These are phyloP conservation scores for Fusarium succisae DNA, from an alignment of 2,329 filamentous ascomycete species.

Conservation along the genomic window DNA sequence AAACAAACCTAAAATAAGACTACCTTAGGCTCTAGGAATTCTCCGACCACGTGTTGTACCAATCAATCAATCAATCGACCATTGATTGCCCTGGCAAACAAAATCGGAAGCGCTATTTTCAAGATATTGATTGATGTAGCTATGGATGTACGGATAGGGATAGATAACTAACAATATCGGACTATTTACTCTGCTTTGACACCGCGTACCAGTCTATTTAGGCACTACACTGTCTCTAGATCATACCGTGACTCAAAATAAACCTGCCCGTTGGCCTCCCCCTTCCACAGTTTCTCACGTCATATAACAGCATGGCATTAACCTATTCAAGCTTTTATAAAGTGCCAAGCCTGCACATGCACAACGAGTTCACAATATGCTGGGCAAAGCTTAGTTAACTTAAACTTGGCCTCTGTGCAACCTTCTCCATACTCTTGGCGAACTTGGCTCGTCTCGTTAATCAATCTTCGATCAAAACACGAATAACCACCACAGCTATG, in stretches of 20 bases:
- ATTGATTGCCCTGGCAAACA: neutral
- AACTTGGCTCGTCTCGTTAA: conserved; percentile 3
- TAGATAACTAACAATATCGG: too few species aligned
- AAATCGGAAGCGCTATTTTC: neutral
- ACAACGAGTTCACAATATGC: conserved; percentile 25
- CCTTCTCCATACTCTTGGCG: conserved; percentile 36
- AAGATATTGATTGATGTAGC: neutral
- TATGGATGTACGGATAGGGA: too few species aligned
- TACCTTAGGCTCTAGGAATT: neutral
- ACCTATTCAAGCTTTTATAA: conserved; percentile 34
- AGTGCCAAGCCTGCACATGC: conserved; percentile 38
- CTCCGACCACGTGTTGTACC: neutral
- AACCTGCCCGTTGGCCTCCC: neutral
- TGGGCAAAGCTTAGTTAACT: conserved; percentile 44
- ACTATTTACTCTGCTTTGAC: neutral
- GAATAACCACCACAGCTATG: neutral
- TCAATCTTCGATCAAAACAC: neutral
- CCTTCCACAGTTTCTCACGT: conserved; percentile 2
- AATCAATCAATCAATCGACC: neutral
- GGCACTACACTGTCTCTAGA: neutral
- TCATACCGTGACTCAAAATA: neutral
- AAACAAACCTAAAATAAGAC: neutral
- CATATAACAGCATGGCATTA: conserved; percentile 11
- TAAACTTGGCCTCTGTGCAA: conserved; percentile 29
- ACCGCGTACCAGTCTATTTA: neutral